Percentiles rank a stretch among this genome's conserved stretches.
These are phyloP conservation scores for Luffa acutangula DNA, from an alignment of 306 rosid genomes.

Conservation along the genomic window DNA sequence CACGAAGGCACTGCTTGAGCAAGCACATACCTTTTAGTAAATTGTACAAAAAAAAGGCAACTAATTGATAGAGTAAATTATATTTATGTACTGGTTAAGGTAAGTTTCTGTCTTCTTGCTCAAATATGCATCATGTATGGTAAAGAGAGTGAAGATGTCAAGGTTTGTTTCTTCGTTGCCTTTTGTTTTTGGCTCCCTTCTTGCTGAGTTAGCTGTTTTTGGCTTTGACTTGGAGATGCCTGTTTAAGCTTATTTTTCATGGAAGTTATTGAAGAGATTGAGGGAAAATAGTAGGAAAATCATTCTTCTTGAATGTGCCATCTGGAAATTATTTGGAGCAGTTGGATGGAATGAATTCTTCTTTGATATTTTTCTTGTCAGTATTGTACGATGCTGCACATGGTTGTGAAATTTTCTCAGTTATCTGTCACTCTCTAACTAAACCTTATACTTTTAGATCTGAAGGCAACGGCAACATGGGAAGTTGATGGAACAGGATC, in stretches of 20 bases:
- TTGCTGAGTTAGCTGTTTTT: not conserved
- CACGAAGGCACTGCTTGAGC: not conserved
- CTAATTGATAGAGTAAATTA: not conserved
- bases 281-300: not conserved
- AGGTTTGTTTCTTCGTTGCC: not conserved
- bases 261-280: not conserved
- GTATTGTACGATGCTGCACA: not conserved
- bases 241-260: not conserved
- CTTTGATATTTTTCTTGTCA: not conserved
- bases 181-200: not conserved
- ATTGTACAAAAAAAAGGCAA: not conserved
- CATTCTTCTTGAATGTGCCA: not conserved
- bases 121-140: not conserved
- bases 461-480: constrained; percentile 85
- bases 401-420: not conserved
- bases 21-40: not conserved
- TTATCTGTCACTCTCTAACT: constrained; percentile 2
- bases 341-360: not conserved
- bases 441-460: constrained; percentile 36
- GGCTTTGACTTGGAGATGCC: not conserved
- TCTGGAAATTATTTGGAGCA: not conserved
- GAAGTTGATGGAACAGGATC: constrained; percentile 83
- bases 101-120: not conserved
- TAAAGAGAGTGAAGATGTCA: not conserved
- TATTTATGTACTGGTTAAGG: not conserved